Percentiles rank a stretch among this genome's conserved stretches.
Conservation (phyloP, 2,329 filamentous ascomycete species). For the Alternaria atra region DNA sequence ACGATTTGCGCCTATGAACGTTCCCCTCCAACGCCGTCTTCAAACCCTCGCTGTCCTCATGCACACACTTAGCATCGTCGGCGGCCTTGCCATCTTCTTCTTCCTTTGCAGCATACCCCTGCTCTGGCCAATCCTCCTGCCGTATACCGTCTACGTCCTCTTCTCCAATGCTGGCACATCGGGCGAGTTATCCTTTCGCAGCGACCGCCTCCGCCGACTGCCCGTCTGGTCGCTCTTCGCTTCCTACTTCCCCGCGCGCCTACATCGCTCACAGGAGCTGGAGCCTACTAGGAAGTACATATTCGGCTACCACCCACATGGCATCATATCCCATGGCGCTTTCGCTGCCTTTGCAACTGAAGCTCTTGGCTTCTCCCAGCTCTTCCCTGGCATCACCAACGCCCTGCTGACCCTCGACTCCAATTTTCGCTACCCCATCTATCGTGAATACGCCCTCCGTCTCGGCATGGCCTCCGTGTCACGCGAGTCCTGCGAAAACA, state of each 20-base stretch:
- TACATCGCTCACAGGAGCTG: slow-evolving; percentile 85
- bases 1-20: slow-evolving; percentile 85
- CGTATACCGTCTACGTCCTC: slow-evolving; percentile 85
- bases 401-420: slow-evolving; percentile 91
- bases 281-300: slow-evolving; percentile 89
- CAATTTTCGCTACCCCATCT: slow-evolving; percentile 93
- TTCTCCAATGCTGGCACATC: slow-evolving; percentile 80
- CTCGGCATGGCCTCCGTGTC: slow-evolving; percentile 90
- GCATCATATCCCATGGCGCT: slow-evolving; percentile 96
- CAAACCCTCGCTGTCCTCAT: slow-evolving; percentile 60
- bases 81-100: slow-evolving; percentile 79
- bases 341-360: slow-evolving; percentile 93
- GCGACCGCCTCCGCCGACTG: slow-evolving; percentile 75
- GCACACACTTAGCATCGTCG: slow-evolving; percentile 60
- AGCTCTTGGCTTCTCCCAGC: slow-evolving; percentile 81
- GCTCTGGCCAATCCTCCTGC: slow-evolving; percentile 80
- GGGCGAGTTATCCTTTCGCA: slow-evolving; percentile 78
- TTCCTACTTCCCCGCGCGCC: slow-evolving; percentile 86
- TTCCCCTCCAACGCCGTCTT: slow-evolving; percentile 62
- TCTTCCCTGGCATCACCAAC: slow-evolving; percentile 96
- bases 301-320: slow-evolving; percentile 96
- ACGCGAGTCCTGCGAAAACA: slow-evolving; percentile 88
- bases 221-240: slow-evolving; percentile 89
- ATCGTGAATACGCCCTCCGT: slow-evolving; percentile 90
- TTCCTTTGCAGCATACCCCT: slow-evolving; percentile 89